A percentile compares a stretch with the other conserved stretches of the same genome.
These are phyloP conservation scores for Forsythia viridissima DNA, from an alignment of 257 asterid species.

Conservation along the genomic window DNA sequence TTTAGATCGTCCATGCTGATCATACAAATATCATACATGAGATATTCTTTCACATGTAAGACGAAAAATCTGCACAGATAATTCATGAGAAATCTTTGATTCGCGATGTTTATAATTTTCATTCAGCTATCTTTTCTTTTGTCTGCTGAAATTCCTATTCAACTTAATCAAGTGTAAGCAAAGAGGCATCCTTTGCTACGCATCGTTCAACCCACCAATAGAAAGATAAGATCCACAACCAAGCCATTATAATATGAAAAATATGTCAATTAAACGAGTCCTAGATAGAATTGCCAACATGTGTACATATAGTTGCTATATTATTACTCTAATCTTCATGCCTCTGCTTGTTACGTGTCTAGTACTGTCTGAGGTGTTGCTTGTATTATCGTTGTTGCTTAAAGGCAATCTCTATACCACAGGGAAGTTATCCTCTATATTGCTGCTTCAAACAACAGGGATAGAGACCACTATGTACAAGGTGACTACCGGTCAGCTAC, in stretches of 20 bases:
- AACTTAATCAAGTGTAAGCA: neutral
- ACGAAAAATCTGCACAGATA: neutral
- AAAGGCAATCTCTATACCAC: too few species aligned
- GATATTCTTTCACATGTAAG: too few species aligned
- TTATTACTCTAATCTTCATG: neutral
- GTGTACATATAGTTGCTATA: neutral
- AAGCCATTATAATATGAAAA: too few species aligned
- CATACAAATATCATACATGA: too few species aligned
- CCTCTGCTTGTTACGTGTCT: neutral
- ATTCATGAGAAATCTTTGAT: too few species aligned
- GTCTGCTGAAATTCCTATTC: neutral
- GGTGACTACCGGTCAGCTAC: slow-evolving; percentile 88
- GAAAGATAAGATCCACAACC: neutral
- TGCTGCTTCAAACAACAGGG: slow-evolving; percentile 56
- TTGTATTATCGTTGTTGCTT: neutral
- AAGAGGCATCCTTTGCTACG: neutral
- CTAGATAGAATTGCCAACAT: neutral
- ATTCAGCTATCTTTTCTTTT: neutral
- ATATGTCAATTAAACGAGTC: neutral
- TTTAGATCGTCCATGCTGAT: too few species aligned
- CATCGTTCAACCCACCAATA: slow-evolving; percentile 11
- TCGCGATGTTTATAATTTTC: neutral
- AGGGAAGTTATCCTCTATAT: neutral
- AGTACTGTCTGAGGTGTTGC: neutral
- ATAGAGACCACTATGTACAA: slow-evolving; percentile 93